Percentiles rank a stretch among this genome's conserved stretches.
Evolutionary conservation across 768 basidiomycete genomes (phyloP).

Genomic region (Suillus ampliporus): DNA sequence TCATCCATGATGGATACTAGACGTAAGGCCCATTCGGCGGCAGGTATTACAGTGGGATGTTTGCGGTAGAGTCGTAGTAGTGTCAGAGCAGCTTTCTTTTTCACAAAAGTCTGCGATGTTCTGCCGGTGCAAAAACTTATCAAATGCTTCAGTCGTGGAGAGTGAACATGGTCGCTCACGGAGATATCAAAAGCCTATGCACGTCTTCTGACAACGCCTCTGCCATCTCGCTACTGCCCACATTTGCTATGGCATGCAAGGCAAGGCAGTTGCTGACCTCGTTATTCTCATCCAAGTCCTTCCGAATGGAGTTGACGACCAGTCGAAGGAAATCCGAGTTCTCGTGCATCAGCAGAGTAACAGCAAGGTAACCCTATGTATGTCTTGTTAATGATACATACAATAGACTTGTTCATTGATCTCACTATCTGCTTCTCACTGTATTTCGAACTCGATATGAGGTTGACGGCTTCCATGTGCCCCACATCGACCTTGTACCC

Average conservation of each 20-base stretch:
- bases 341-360: conserved; percentile 98
- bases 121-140: conserved; percentile 46
- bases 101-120: conserved; percentile 93
- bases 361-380: conserved; percentile 91
- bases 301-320: conserved; percentile 97
- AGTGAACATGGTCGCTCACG: conserved; percentile 54
- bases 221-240: conserved; percentile 98
- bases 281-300: conserved; percentile 93
- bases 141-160: conserved; percentile 17
- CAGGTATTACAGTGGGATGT: conserved; percentile 92
- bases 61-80: conserved; percentile 93
- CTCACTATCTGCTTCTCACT: conserved; percentile 98
- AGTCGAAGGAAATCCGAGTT: conserved; percentile 96
- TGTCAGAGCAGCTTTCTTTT: conserved; percentile 98
- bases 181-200: conserved; percentile 91
- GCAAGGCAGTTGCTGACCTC: conserved; percentile 97
- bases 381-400: background rate
- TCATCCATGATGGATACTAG: conserved; percentile 98
- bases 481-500: conserved; percentile 99
- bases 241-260: conserved; percentile 96
- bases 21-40: conserved; percentile 93
- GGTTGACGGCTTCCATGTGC: conserved; percentile 99
- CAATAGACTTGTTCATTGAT: conserved; percentile 11
- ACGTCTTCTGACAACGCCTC: conserved; percentile 94
- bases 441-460: conserved; percentile 94